These are phyloP conservation scores for Chrysanthemum makinoi DNA, from an alignment of 129 eudicot species.

Conservation along the genomic window DNA sequence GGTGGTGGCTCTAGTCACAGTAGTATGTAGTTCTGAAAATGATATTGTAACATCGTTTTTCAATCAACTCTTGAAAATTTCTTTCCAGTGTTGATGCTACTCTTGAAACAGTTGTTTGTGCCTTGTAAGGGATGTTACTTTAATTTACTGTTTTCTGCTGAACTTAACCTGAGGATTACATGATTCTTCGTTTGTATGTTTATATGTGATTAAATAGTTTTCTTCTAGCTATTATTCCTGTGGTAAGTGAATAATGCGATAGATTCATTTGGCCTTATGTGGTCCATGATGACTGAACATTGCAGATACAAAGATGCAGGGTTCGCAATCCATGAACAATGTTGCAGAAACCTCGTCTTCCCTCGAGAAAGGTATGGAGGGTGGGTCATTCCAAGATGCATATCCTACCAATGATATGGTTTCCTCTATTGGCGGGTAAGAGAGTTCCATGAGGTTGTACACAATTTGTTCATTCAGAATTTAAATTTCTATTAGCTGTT, in stretches of 20 bases:
- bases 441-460: conserved; percentile 13
- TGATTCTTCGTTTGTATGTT: conserved; percentile 11
- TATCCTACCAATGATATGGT: conserved; percentile 41
- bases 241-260: conserved; percentile 9
- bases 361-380: conserved; percentile 32
- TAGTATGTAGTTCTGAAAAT: conserved; percentile 72
- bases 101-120: conserved; percentile 30
- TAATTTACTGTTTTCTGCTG: conserved; percentile 25
- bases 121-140: conserved; percentile 36
- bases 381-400: conserved; percentile 38
- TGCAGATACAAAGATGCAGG: conserved; percentile 84
- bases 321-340: conserved; percentile 35
- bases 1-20: conserved; percentile 76
- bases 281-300: conserved; percentile 47
- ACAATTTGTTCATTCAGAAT: conserved; percentile 2
- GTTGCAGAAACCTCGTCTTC: conserved; percentile 35
- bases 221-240: conserved; percentile 18
- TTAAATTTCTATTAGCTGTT: conserved; percentile 12
- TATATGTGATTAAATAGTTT: conserved; percentile 8
- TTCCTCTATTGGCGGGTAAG: conserved; percentile 71
- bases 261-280: conserved; percentile 35
- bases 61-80: conserved; percentile 20
- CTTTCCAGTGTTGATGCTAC: conserved; percentile 26
- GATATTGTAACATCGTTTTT: conserved; percentile 30
- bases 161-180: conserved; percentile 10